Conservation (phyloP, 148 eudicot species). For the Bassia scoparia region DNA sequence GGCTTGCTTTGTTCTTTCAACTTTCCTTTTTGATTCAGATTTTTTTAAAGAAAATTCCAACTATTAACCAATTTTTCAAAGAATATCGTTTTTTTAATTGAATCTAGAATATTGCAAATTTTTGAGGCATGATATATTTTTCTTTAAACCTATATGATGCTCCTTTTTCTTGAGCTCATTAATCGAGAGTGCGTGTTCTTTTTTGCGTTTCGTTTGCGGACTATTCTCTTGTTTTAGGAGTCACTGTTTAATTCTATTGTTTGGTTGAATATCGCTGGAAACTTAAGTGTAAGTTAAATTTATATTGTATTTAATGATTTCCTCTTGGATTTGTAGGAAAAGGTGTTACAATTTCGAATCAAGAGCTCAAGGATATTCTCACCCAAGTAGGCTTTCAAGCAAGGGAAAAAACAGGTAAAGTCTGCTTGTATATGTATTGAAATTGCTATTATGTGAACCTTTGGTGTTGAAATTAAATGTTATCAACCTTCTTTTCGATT, state of each 20-base stretch:
- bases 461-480: not conserved
- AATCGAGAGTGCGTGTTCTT: not conserved
- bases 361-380: conserved; percentile 48
- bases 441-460: not conserved
- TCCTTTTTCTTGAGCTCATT: not conserved
- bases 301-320: not conserved
- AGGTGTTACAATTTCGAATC: conserved; percentile 36
- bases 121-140: no score
- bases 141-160: no score
- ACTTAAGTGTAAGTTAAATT: not conserved
- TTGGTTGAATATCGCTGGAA: not conserved
- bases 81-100: no score
- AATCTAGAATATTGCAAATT: no score
- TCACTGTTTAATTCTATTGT: no score
- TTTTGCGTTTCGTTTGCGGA: not conserved
- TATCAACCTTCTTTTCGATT: conserved; percentile 9
- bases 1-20: no score
- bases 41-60: no score
- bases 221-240: not conserved
- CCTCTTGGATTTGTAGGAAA: conserved; percentile 23
- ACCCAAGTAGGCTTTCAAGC: conserved; percentile 40
- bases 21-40: no score
- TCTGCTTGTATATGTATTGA: not conserved
- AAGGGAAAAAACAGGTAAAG: conserved; percentile 49
- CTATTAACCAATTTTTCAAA: no score